These are phyloP conservation scores for Linanthus parryae DNA, from an alignment of 148 eudicot genomes.

Conservation along the genomic window DNA sequence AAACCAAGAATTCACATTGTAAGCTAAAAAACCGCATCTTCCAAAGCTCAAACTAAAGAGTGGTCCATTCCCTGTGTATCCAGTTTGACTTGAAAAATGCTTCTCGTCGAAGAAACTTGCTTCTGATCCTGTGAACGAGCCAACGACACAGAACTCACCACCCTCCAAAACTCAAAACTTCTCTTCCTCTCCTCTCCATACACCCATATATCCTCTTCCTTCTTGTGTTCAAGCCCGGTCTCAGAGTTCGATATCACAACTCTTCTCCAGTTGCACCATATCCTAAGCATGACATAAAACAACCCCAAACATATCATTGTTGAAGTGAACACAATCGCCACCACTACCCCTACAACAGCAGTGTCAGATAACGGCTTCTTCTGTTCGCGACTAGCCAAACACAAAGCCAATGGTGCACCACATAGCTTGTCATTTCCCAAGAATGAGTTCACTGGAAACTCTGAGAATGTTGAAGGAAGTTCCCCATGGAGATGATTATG, in stretches of 20 bases:
- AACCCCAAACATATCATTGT: conserved; percentile 59
- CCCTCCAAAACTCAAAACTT: conserved; percentile 43
- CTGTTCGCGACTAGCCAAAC: conserved; percentile 20
- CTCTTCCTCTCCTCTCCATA: conserved; percentile 31
- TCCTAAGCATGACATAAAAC: conserved; percentile 72
- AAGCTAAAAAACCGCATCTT: neutral
- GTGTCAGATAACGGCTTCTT: conserved; percentile 39
- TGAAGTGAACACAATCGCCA: conserved; percentile 69
- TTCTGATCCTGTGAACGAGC: conserved; percentile 32
- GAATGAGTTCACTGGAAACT: conserved; percentile 56
- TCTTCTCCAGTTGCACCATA: conserved; percentile 79
- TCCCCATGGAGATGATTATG: conserved; percentile 63
- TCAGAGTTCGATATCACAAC: conserved; percentile 60
- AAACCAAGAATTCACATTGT: neutral
- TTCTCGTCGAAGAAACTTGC: conserved; percentile 19
- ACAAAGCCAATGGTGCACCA: conserved; percentile 54
- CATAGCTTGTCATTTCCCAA: conserved; percentile 49
- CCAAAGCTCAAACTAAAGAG: conserved; percentile 14
- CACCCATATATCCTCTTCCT: conserved; percentile 44
- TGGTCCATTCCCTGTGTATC: conserved; percentile 5
- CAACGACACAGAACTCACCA: conserved; percentile 26
- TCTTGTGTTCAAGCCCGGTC: conserved; percentile 23
- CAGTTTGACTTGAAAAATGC: conserved; percentile 20
- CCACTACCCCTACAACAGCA: conserved; percentile 53
- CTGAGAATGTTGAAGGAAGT: conserved; percentile 53